A percentile compares a stretch with the other conserved stretches of the same genome.
These are phyloP conservation scores for Mycena olivaceomarginata DNA, from an alignment of 768 basidiomycete genomes.

Conservation along the genomic window DNA sequence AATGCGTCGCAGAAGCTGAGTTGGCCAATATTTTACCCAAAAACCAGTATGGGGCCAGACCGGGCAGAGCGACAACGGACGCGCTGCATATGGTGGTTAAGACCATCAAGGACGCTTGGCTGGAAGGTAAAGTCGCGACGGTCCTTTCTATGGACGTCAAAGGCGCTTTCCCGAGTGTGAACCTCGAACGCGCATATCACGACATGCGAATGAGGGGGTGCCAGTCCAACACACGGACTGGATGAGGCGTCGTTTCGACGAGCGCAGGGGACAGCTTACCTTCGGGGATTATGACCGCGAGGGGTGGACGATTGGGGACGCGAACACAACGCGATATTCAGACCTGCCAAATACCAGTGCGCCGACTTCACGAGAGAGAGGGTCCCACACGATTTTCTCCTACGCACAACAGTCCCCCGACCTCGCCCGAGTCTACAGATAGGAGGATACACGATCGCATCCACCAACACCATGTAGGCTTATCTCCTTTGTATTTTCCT, in stretches of 20 bases:
- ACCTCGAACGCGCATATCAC: conserved; percentile 52
- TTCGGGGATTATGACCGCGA: background rate
- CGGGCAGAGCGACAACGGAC: no score
- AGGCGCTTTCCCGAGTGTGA: conserved; percentile 64
- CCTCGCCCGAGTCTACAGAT: no score
- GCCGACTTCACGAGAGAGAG: no score
- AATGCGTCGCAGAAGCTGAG: conserved; percentile 51
- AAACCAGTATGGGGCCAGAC: no score
- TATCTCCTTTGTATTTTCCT: no score
- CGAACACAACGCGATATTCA: background rate
- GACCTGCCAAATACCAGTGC: background rate
- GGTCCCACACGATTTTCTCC: no score
- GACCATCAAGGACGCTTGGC: no score
- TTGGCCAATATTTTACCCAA: conserved; percentile 49
- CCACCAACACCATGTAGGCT: background rate
- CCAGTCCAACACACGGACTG: conserved; percentile 43
- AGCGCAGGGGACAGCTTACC: background rate
- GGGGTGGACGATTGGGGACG: background rate
- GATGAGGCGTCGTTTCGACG: conserved; percentile 12
- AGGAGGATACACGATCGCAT: no score
- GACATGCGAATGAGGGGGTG: conserved; percentile 55
- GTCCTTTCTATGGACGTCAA: conserved; percentile 64
- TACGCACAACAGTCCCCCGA: no score
- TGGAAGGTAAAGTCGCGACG: conserved; percentile 53
- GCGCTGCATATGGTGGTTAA: no score